phyloP scores from a whole-genome alignment of 768 basidiomycete species.

The Boletus tylopilopsis region DNA sequence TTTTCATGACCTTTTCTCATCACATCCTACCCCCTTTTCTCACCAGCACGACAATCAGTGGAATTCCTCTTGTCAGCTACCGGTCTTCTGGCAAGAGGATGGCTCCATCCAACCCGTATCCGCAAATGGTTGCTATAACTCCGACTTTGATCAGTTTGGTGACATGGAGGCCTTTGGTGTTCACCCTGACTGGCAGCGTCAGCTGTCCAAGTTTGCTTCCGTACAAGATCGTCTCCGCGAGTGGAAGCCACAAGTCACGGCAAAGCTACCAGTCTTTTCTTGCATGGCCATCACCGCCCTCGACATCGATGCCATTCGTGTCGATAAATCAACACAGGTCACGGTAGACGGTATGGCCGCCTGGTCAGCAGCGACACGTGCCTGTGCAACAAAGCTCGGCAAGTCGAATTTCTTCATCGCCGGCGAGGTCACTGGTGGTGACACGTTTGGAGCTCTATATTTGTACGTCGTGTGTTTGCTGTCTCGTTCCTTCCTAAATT shows the following conservation, averaged over 20 bases:
- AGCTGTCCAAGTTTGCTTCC: constrained; percentile 91
- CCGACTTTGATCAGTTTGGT: constrained; percentile 93
- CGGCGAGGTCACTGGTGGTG: constrained; percentile 93
- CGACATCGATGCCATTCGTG: constrained; percentile 91
- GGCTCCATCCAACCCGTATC: constrained; percentile 53
- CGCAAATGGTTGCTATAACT: constrained; percentile 66
- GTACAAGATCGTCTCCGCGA: constrained; percentile 95
- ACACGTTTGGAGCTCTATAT: constrained; percentile 85
- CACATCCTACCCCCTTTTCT: too few relatives aligned
- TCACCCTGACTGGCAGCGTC: constrained; percentile 90
- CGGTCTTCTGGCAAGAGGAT: constrained; percentile 77
- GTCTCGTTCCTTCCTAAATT: background rate
- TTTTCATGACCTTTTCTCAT: background rate
- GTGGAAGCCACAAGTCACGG: constrained; percentile 80
- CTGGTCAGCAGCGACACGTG: constrained; percentile 72
- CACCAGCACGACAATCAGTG: constrained; percentile 60
- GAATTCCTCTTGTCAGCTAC: constrained; percentile 72
- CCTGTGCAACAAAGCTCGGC: constrained; percentile 65
- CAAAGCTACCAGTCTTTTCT: constrained; percentile 71
- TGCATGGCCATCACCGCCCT: constrained; percentile 87
- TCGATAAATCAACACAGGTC: constrained; percentile 93
- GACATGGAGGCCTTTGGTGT: constrained; percentile 99
- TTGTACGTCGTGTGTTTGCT: constrained; percentile 44
- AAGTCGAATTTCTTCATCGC: constrained; percentile 90
- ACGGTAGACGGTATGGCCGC: constrained; percentile 74